Conservation (phyloP, 371 early-diverging fungal genomes). For the Nematocida parisii region DNA sequence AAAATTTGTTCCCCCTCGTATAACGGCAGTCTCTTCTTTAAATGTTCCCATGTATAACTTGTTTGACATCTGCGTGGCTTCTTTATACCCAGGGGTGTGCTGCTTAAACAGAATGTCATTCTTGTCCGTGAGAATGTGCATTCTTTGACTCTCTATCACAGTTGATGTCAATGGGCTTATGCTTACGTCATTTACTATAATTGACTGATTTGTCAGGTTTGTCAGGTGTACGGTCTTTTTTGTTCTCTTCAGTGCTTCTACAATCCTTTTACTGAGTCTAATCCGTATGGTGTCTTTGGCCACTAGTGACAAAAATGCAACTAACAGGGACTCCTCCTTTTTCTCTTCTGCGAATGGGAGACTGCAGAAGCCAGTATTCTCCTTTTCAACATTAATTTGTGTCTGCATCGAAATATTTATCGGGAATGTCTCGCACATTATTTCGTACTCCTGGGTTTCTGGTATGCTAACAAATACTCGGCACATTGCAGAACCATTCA, state of each 20-base stretch:
- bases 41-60: slow-evolving; percentile 24
- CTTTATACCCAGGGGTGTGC: not conserved
- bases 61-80: slow-evolving; percentile 7
- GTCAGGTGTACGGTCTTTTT: slow-evolving; percentile 16
- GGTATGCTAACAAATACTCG: slow-evolving; percentile 17
- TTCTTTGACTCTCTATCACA: not conserved
- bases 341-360: slow-evolving; percentile 38
- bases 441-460: slow-evolving; percentile 34
- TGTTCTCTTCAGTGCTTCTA: slow-evolving; percentile 24
- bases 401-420: slow-evolving; percentile 3
- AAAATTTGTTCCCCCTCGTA: slow-evolving; percentile 39
- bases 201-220: slow-evolving; percentile 23
- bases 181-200: not conserved
- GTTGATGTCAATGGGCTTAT: not conserved
- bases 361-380: slow-evolving; percentile 32
- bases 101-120: slow-evolving; percentile 2
- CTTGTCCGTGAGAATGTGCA: not conserved
- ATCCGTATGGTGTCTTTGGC: slow-evolving; percentile 34
- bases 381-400: slow-evolving; percentile 17
- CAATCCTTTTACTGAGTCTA: slow-evolving; percentile 51
- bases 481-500: slow-evolving; percentile 28
- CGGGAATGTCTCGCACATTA: slow-evolving; percentile 43
- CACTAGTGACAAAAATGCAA: not conserved
- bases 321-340: slow-evolving; percentile 22
- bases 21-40: slow-evolving; percentile 9